phyloP scores from a whole-genome alignment of 352 stramenopile species.

The Globisporangium nodosum region DNA sequence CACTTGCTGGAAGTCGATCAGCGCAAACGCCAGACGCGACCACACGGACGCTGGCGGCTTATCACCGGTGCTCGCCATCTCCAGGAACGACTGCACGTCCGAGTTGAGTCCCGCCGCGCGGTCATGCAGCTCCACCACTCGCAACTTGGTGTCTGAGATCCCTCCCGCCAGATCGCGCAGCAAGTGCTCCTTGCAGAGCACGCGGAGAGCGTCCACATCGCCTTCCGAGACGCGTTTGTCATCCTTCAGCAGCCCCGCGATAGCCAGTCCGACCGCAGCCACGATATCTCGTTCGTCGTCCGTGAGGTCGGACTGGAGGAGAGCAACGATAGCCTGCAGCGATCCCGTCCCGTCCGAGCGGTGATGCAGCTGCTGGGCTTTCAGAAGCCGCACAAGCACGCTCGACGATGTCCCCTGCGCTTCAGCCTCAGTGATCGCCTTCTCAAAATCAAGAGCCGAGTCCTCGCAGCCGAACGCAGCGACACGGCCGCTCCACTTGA shows the following conservation, averaged over 20 bases:
- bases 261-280: conserved; percentile 26
- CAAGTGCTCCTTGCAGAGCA: conserved; percentile 27
- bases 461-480: conserved; percentile 15
- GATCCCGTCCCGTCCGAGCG: conserved; percentile 1
- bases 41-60: conserved; percentile 14
- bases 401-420: not conserved
- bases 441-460: not conserved
- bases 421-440: conserved; percentile 9
- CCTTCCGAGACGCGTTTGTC: conserved; percentile 4
- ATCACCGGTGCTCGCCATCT: conserved; percentile 20
- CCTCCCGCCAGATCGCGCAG: conserved; percentile 3
- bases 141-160: conserved; percentile 13
- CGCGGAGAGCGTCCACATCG: conserved; percentile 9
- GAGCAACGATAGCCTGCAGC: conserved; percentile 1
- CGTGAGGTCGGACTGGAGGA: conserved; percentile 5
- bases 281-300: not conserved
- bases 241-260: conserved; percentile 20
- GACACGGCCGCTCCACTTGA: conserved; percentile 38
- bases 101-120: conserved; percentile 18
- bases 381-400: conserved; percentile 1
- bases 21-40: conserved; percentile 25
- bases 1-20: conserved; percentile 29
- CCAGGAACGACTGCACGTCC: conserved; percentile 21
- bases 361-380: conserved; percentile 8
- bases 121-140: conserved; percentile 37